phyloP scores from a whole-genome alignment of 257 asterid species.

The Perilla frutescens region DNA sequence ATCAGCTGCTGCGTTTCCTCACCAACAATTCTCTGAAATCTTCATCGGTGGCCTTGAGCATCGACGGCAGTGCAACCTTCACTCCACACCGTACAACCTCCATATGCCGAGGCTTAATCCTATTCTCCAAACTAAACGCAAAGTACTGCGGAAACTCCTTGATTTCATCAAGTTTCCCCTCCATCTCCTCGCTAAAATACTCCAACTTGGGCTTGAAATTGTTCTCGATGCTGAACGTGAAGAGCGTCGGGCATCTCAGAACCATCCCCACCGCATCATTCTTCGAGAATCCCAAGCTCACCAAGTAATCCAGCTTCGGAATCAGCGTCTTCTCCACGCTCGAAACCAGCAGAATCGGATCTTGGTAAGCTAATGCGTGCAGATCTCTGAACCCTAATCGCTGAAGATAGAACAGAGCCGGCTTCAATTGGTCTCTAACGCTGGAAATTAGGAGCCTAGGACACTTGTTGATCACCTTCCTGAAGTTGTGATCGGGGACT shows the following conservation, averaged over 20 bases:
- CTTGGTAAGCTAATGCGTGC: conserved; percentile 65
- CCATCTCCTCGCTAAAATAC: conserved; percentile 62
- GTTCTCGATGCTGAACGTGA: conserved; percentile 79
- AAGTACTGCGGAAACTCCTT: conserved; percentile 86
- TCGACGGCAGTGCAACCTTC: conserved; percentile 59
- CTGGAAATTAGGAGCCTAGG: conserved; percentile 72
- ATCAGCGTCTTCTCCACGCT: conserved; percentile 83
- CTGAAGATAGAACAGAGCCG: conserved; percentile 79
- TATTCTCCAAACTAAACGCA: conserved; percentile 80
- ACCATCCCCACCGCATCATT: conserved; percentile 71
- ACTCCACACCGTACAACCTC: conserved; percentile 57
- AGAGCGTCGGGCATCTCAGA: conserved; percentile 77
- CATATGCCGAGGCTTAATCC: conserved; percentile 72
- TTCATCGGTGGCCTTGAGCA: conserved; percentile 76
- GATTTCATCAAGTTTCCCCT: conserved; percentile 64
- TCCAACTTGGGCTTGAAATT: conserved; percentile 85
- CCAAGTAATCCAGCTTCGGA: conserved; percentile 67
- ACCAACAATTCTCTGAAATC: conserved; percentile 61
- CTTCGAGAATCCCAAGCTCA: conserved; percentile 61
- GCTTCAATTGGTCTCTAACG: conserved; percentile 72
- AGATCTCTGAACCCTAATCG: conserved; percentile 70
- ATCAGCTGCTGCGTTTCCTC: conserved; percentile 26
- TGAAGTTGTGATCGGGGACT: conserved; percentile 63
- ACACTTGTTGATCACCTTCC: conserved; percentile 78
- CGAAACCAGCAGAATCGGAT: conserved; percentile 76